Conservation (phyloP, 495 filamentous ascomycete species). For the Aspergillus asperescens region DNA sequence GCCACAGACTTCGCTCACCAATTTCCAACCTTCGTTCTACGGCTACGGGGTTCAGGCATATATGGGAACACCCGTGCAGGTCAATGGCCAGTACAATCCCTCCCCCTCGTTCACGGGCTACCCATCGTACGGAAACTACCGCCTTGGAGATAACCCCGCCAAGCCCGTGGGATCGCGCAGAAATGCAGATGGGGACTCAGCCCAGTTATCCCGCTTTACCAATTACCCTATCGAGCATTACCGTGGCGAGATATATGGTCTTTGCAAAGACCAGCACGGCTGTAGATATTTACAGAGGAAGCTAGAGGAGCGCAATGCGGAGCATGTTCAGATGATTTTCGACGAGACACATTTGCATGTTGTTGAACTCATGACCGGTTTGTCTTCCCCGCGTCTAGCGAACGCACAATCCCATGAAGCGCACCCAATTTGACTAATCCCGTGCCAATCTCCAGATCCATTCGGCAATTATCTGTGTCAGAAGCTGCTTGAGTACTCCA, state of each 20-base stretch:
- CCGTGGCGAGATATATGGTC: constrained; percentile 70
- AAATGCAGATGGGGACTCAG: constrained; percentile 32
- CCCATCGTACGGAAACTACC: constrained; percentile 30
- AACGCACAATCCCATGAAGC: not conserved
- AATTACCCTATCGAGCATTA: constrained; percentile 75
- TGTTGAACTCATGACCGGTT: constrained; percentile 90
- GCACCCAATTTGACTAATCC: not conserved
- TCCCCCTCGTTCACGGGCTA: constrained; percentile 26
- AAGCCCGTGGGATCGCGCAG: constrained; percentile 29
- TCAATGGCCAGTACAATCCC: constrained; percentile 28
- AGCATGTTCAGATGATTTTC: constrained; percentile 88
- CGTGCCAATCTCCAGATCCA: constrained; percentile 53
- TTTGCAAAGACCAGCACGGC: constrained; percentile 97
- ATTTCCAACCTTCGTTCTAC: constrained; percentile 31
- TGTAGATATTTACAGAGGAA: constrained; percentile 95
- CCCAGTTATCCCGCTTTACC: constrained; percentile 57
- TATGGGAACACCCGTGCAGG: constrained; percentile 23
- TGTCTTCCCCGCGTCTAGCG: constrained; percentile 13
- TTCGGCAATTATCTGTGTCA: constrained; percentile 99
- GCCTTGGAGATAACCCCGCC: constrained; percentile 27
- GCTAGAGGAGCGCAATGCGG: constrained; percentile 80
- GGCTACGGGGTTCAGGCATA: constrained; percentile 33
- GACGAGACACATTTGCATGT: constrained; percentile 85
- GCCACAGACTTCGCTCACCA: constrained; percentile 17
- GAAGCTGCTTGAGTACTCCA: constrained; percentile 89